These are phyloP conservation scores for Leccinum pachyderme DNA, from an alignment of 1,284 basidiomycete genomes.

Conservation along the genomic window DNA sequence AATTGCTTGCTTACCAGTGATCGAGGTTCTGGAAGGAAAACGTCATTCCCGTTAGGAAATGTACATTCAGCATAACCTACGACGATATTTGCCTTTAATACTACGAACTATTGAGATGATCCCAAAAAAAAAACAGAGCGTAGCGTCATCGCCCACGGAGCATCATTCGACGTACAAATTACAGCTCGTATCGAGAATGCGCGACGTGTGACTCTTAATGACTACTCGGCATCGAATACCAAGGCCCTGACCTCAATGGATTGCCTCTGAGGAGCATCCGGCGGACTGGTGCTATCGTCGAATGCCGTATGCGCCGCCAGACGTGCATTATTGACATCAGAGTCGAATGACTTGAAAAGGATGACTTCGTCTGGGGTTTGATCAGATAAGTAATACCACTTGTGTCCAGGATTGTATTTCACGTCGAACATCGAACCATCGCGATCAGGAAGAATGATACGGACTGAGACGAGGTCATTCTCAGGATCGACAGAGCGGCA, in stretches of 20 bases:
- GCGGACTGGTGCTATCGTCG: conserved; percentile 37
- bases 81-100: too few relatives aligned
- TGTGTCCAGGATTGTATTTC: conserved; percentile 40
- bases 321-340: conserved; percentile 38
- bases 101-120: too few relatives aligned
- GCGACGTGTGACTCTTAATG: conserved; percentile 8
- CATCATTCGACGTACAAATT: too few relatives aligned
- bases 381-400: conserved; percentile 49
- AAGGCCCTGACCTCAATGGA: conserved; percentile 30
- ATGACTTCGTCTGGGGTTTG: conserved; percentile 48
- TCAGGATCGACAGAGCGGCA: conserved; percentile 17
- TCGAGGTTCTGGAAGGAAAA: too few relatives aligned
- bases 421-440: conserved; percentile 21
- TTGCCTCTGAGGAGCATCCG: conserved; percentile 38
- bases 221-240: conserved; percentile 25
- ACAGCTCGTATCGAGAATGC: neutral
- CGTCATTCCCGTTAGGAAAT: too few relatives aligned
- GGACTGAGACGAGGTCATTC: conserved; percentile 14
- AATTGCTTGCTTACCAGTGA: too few relatives aligned
- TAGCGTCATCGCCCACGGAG: too few relatives aligned
- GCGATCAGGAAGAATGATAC: conserved; percentile 9
- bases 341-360: conserved; percentile 50
- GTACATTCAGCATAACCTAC: too few relatives aligned
- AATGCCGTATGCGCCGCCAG: conserved; percentile 51
- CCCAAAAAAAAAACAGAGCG: too few relatives aligned